Evolutionary conservation across 75 land plant species (phyloP).

Genomic region (Cunninghamia lanceolata): DNA sequence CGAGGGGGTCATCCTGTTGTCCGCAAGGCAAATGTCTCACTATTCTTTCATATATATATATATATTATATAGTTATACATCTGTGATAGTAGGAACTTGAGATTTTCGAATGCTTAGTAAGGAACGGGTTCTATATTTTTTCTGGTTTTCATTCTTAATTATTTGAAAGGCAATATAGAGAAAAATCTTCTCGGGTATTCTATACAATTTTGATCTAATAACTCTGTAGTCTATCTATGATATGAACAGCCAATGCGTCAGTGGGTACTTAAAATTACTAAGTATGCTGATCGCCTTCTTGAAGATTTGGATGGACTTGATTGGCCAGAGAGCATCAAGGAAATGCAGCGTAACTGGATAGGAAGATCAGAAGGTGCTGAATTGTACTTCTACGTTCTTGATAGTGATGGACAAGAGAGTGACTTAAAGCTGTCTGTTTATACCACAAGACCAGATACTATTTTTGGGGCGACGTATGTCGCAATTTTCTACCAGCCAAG

Average conservation of each 20-base stretch:
- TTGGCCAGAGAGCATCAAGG: constrained; percentile 98
- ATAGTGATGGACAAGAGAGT: constrained; percentile 38
- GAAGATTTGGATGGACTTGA: constrained; percentile 90
- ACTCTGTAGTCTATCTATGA: background rate
- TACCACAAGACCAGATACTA: constrained; percentile 93
- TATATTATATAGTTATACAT: background rate
- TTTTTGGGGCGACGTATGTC: constrained; percentile 93
- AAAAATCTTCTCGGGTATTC: background rate
- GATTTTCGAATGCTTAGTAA: background rate
- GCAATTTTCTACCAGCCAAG: background rate
- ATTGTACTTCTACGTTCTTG: constrained; percentile 57
- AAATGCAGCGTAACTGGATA: constrained; percentile 99
- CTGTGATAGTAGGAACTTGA: background rate
- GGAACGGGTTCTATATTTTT: background rate
- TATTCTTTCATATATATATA: background rate
- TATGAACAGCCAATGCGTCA: constrained; percentile 90
- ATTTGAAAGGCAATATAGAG: background rate
- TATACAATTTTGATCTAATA: background rate
- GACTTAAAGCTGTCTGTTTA: constrained; percentile 57
- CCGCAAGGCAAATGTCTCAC: constrained; percentile 55
- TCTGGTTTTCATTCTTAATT: background rate
- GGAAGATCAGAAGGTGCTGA: constrained; percentile 97
- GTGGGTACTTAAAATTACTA: constrained; percentile 95
- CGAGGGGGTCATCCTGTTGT: constrained; percentile 94
- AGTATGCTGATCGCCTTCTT: constrained; percentile 94